These are phyloP conservation scores for Eleusine coracana DNA, from an alignment of 176 grass and related monocot species.

Conservation along the genomic window DNA sequence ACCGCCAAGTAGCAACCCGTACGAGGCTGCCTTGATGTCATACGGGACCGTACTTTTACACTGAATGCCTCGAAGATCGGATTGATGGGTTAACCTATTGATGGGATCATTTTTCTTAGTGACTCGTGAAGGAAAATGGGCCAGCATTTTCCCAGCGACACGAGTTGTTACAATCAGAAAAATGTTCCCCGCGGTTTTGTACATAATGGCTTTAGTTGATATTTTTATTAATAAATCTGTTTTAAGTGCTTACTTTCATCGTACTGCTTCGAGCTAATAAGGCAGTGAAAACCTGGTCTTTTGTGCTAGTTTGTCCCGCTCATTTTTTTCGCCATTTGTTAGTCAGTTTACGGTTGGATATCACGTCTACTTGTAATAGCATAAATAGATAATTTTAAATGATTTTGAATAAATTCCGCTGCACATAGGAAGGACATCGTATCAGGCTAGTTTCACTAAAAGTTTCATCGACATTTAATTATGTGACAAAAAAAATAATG, in stretches of 20 bases:
- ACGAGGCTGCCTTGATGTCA: background rate
- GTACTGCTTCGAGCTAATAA: constrained; percentile 33
- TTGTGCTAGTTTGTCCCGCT: background rate
- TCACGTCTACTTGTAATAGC: background rate
- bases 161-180: background rate
- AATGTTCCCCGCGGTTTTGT: constrained; percentile 17
- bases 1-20: background rate
- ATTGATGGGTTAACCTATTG: constrained; percentile 22
- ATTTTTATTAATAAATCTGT: constrained; percentile 8
- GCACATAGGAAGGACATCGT: background rate
- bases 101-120: constrained; percentile 13
- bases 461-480: too few relatives aligned
- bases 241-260: background rate
- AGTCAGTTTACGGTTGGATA: background rate
- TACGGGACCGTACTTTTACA: background rate
- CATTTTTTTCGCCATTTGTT: background rate
- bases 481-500: too few relatives aligned
- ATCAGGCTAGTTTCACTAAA: too few relatives aligned
- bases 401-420: background rate
- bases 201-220: constrained; percentile 12
- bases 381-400: background rate
- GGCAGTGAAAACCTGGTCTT: background rate
- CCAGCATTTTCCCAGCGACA: background rate
- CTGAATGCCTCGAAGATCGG: constrained; percentile 15
- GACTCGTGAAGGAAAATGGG: constrained; percentile 33